Evolutionary conservation across 2,329 filamentous ascomycete species (phyloP).

Genomic region (Alternaria arbusti): DNA sequence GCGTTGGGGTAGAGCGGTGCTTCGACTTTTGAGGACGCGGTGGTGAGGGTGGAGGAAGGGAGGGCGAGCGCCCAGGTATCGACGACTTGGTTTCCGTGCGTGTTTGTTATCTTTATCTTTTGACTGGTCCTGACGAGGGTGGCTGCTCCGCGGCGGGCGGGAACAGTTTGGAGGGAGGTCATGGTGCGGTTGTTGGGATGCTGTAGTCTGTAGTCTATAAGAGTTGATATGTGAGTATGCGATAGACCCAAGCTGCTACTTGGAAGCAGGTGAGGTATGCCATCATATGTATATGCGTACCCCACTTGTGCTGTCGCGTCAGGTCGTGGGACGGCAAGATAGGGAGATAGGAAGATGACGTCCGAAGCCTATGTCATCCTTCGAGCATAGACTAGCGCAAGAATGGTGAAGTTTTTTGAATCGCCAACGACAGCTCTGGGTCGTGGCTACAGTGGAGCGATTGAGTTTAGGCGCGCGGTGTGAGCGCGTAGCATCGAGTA

Average conservation of each 20-base stretch:
- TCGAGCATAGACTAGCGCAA: not conserved
- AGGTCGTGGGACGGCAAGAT: slow-evolving; percentile 20
- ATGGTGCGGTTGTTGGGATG: slow-evolving; percentile 7
- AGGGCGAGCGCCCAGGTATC: slow-evolving; percentile 58
- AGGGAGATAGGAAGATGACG: slow-evolving; percentile 18
- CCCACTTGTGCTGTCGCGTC: slow-evolving; percentile 14
- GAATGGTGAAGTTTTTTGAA: slow-evolving; percentile 3
- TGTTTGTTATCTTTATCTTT: slow-evolving; percentile 56
- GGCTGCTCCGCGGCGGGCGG: slow-evolving; percentile 54
- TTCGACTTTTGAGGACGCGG: slow-evolving; percentile 28
- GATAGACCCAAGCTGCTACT: not conserved
- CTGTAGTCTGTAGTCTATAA: not conserved
- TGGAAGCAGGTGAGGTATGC: not conserved
- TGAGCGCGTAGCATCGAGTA: not conserved
- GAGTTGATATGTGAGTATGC: not conserved
- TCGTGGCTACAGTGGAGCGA: not conserved
- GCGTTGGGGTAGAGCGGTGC: slow-evolving; percentile 40
- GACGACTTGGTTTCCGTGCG: slow-evolving; percentile 57
- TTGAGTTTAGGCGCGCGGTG: not conserved
- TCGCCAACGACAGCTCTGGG: slow-evolving; percentile 3
- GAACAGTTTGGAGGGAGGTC: slow-evolving; percentile 42
- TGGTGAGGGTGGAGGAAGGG: slow-evolving; percentile 24
- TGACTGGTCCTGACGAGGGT: slow-evolving; percentile 48
- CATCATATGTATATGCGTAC: slow-evolving; percentile 6
- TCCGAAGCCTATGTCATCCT: not conserved